Conservation (phyloP, 2,329 filamentous ascomycete genomes). For the Cordyceps cateniannulata region DNA sequence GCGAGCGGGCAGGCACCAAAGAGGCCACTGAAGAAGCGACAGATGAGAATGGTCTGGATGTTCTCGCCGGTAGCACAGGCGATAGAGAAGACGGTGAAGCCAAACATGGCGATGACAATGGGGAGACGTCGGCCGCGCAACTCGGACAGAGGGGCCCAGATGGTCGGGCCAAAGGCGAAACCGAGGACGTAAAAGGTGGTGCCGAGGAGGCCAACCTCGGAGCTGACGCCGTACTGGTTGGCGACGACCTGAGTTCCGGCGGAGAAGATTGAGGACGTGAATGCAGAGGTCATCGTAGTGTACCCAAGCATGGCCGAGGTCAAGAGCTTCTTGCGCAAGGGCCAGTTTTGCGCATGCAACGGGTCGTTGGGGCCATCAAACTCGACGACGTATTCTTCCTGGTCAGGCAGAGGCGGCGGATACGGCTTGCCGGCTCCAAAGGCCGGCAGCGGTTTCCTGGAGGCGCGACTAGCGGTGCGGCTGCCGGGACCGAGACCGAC, state of each 20-base stretch:
- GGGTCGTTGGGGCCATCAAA: constrained; percentile 82
- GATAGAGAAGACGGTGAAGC: constrained; percentile 63
- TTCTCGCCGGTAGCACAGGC: constrained; percentile 60
- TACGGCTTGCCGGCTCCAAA: constrained; percentile 72
- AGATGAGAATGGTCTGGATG: constrained; percentile 62
- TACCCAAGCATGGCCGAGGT: constrained; percentile 65
- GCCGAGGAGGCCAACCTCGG: constrained; percentile 57
- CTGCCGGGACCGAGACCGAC: constrained; percentile 48
- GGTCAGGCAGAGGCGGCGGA: constrained; percentile 61
- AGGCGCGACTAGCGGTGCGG: constrained; percentile 39
- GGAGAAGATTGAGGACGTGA: constrained; percentile 71
- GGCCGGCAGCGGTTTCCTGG: constrained; percentile 53
- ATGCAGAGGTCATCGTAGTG: constrained; percentile 65
- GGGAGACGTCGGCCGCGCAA: constrained; percentile 60
- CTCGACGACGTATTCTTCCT: constrained; percentile 74
- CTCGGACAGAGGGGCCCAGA: constrained; percentile 71
- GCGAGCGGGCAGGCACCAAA: constrained; percentile 64
- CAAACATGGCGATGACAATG: constrained; percentile 55
- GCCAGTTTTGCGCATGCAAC: constrained; percentile 83
- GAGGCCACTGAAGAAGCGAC: constrained; percentile 68
- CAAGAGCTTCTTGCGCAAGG: constrained; percentile 65
- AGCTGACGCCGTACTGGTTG: constrained; percentile 51
- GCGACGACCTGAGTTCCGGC: constrained; percentile 54
- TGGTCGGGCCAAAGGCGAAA: constrained; percentile 63
- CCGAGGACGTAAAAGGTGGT: constrained; percentile 66